A percentile compares a stretch with the other conserved stretches of the same genome.
Evolutionary conservation across 805 yeast genomes (phyloP).

Genomic region (Metschnikowia lunata): DNA sequence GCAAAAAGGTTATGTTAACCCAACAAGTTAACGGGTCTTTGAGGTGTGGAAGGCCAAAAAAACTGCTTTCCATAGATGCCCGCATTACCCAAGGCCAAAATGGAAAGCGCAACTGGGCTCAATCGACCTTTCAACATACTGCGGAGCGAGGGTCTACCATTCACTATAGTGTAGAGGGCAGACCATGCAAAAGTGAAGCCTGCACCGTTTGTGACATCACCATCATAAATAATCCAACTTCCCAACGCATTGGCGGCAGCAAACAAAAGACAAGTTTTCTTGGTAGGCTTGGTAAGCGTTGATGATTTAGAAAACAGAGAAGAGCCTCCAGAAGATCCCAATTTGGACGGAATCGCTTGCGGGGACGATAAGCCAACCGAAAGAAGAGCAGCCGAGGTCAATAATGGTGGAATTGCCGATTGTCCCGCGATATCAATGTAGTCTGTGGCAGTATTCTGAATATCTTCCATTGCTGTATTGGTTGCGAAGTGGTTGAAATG

Average conservation of each 20-base stretch:
- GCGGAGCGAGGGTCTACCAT: slow-evolving; percentile 55
- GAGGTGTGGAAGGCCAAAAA: slow-evolving; percentile 36
- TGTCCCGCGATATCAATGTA: slow-evolving; percentile 14
- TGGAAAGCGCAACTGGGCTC: slow-evolving; percentile 57
- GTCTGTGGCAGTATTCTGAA: slow-evolving; percentile 8
- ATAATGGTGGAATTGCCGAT: slow-evolving; percentile 18
- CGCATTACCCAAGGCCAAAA: slow-evolving; percentile 59
- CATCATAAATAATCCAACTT: slow-evolving; percentile 70
- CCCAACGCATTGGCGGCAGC: slow-evolving; percentile 63
- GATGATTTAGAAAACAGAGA: slow-evolving; percentile 17
- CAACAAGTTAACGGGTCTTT: no score
- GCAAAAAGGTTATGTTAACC: no score
- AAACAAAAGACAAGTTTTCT: slow-evolving; percentile 47
- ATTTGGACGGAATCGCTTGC: slow-evolving; percentile 9
- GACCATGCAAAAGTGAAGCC: slow-evolving; percentile 85
- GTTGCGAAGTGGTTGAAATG: background rate
- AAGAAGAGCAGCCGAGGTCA: slow-evolving; percentile 11
- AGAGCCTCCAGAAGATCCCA: slow-evolving; percentile 20
- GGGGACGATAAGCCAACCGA: slow-evolving; percentile 15
- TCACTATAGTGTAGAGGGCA: slow-evolving; percentile 63
- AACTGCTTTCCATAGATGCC: slow-evolving; percentile 67
- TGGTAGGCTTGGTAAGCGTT: slow-evolving; percentile 30
- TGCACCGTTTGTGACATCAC: slow-evolving; percentile 72
- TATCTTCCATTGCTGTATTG: slow-evolving; percentile 7
- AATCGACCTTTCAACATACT: slow-evolving; percentile 53